Percentiles rank a stretch among this genome's conserved stretches.
phyloP scores from a whole-genome alignment of 2,329 filamentous ascomycete species.

The Monilinia fructicola region DNA sequence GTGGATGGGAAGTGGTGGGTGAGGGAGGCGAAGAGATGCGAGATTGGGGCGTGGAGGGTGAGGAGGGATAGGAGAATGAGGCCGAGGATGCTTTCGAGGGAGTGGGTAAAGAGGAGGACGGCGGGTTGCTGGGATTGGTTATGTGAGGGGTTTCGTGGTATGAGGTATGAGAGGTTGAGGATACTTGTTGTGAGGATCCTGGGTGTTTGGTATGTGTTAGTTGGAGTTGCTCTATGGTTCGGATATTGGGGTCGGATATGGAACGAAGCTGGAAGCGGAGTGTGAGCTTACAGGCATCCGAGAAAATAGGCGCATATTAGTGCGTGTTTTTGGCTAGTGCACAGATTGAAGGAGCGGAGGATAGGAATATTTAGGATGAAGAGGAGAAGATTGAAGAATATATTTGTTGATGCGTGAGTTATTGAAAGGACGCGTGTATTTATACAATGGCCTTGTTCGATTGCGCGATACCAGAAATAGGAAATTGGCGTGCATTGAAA shows the following conservation, averaged over 20 bases:
- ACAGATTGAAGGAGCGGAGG: background rate
- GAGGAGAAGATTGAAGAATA: background rate
- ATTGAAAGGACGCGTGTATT: background rate
- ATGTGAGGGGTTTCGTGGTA: background rate
- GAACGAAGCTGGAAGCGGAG: background rate
- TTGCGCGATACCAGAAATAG: background rate
- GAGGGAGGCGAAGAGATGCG: background rate
- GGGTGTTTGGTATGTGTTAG: background rate
- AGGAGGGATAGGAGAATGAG: background rate
- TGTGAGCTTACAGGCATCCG: background rate
- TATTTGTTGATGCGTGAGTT: background rate
- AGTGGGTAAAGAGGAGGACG: background rate
- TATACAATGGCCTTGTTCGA: background rate
- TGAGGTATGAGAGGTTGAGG: background rate
- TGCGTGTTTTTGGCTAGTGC: background rate
- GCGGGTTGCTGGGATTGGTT: background rate
- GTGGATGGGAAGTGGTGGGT: background rate
- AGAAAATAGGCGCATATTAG: background rate
- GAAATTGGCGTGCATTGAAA: background rate
- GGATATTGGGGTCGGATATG: background rate
- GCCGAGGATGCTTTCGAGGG: background rate
- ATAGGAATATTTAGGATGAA: background rate
- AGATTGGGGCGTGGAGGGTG: background rate
- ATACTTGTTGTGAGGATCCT: conserved; percentile 1
- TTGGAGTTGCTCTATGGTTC: background rate